Evolutionary conservation across 2,329 filamentous ascomycete genomes (phyloP).

Genomic region (Claviceps capensis): DNA sequence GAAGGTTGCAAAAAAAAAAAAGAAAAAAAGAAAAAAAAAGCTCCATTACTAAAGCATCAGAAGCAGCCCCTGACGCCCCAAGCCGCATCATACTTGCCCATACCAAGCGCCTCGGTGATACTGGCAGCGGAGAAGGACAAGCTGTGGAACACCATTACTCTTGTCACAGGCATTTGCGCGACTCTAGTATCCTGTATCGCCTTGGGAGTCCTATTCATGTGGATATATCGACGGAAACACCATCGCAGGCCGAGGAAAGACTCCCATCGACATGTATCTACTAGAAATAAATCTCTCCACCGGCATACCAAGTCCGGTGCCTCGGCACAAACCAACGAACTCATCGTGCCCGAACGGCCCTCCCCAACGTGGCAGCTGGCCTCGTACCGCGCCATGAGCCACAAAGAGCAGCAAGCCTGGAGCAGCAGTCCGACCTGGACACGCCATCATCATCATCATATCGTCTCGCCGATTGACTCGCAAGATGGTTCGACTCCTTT

Average conservation of each 20-base stretch:
- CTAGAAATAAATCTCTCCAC: neutral
- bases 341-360: neutral
- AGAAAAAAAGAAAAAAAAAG: neutral
- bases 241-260: neutral
- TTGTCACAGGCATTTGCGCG: neutral
- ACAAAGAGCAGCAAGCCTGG: neutral
- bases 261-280: neutral
- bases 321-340: neutral
- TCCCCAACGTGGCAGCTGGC: neutral
- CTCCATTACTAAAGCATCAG: neutral
- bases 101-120: neutral
- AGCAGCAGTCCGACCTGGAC: neutral
- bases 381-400: neutral
- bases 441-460: neutral
- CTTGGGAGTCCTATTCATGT: neutral
- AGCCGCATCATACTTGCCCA: neutral
- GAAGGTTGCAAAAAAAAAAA: neutral
- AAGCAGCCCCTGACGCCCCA: neutral
- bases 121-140: neutral
- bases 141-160: neutral
- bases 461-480: neutral
- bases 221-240: neutral
- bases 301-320: neutral
- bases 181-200: neutral
- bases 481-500: neutral